These are phyloP conservation scores for Mycena metata DNA, from an alignment of 768 basidiomycete genomes.

Conservation along the genomic window DNA sequence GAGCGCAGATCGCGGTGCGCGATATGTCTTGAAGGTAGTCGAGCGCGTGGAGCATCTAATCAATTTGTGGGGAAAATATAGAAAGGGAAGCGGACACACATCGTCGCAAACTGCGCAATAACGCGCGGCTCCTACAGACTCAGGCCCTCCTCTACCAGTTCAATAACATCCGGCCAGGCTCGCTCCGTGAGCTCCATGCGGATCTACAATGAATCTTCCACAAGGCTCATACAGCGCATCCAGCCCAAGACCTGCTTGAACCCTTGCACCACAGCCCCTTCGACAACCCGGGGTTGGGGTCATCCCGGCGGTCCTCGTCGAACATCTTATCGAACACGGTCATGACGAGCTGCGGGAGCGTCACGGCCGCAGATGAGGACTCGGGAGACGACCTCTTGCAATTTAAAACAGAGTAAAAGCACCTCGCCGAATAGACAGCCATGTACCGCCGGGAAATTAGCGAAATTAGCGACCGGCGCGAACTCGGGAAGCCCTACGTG, in stretches of 20 bases:
- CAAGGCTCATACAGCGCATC: slow-evolving; percentile 77
- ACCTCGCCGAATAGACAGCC: too few species aligned
- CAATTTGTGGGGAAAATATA: not conserved
- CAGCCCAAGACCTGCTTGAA: slow-evolving; percentile 75
- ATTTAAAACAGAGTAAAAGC: too few species aligned
- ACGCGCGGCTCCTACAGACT: slow-evolving; percentile 72
- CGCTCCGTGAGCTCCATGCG: slow-evolving; percentile 93
- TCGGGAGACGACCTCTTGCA: too few species aligned
- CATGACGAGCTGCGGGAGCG: too few species aligned
- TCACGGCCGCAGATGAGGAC: too few species aligned
- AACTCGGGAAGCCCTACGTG: too few species aligned
- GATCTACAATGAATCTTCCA: slow-evolving; percentile 82
- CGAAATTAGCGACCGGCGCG: too few species aligned
- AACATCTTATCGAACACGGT: too few species aligned
- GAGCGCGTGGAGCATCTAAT: slow-evolving; percentile 74
- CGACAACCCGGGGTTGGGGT: too few species aligned
- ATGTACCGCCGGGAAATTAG: too few species aligned
- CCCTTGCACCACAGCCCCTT: slow-evolving; percentile 67
- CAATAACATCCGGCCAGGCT: slow-evolving; percentile 87
- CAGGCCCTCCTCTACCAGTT: slow-evolving; percentile 71
- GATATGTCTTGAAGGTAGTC: slow-evolving; percentile 76
- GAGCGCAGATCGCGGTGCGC: slow-evolving; percentile 89
- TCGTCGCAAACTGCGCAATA: slow-evolving; percentile 83
- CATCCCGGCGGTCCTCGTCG: too few species aligned
- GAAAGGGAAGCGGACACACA: slow-evolving; percentile 58